Conservation (phyloP, 768 basidiomycete genomes). For the Clavulina sp. region DNA sequence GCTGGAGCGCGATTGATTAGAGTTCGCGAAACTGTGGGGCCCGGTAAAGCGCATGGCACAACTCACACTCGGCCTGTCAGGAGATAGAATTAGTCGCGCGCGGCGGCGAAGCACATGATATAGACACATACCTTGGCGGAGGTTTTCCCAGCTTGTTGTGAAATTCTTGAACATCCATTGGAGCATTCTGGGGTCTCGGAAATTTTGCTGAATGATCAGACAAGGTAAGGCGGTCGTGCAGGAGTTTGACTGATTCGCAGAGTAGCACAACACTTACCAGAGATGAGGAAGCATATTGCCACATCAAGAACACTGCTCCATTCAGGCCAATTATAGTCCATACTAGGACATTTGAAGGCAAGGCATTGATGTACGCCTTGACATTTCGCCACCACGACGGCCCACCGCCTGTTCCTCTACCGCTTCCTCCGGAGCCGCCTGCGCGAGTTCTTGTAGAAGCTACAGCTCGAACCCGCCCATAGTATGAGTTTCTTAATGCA, state of each 20-base stretch:
- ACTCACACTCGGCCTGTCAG: not conserved
- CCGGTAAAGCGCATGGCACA: not conserved
- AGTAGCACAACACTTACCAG: not conserved
- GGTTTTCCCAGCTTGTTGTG: slow-evolving; percentile 4
- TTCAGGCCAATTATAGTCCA: slow-evolving; percentile 7
- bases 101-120: not conserved
- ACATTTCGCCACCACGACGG: too few species aligned
- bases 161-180: slow-evolving; percentile 7
- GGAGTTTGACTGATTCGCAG: not conserved
- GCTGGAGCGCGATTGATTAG: not conserved
- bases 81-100: not conserved
- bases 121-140: not conserved
- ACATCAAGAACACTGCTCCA: slow-evolving; percentile 5
- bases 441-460: too few species aligned
- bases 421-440: too few species aligned
- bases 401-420: too few species aligned
- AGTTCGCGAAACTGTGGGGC: not conserved
- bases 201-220: slow-evolving; percentile 4
- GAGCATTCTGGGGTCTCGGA: slow-evolving; percentile 3
- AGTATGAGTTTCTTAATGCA: too few species aligned
- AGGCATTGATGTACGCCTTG: too few species aligned
- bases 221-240: not conserved
- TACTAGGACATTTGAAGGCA: slow-evolving; percentile 4
- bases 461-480: too few species aligned
- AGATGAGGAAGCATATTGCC: slow-evolving; percentile 5